These are phyloP conservation scores for Cenococcum geophilum DNA, from an alignment of 495 filamentous ascomycete species.

Conservation along the genomic window DNA sequence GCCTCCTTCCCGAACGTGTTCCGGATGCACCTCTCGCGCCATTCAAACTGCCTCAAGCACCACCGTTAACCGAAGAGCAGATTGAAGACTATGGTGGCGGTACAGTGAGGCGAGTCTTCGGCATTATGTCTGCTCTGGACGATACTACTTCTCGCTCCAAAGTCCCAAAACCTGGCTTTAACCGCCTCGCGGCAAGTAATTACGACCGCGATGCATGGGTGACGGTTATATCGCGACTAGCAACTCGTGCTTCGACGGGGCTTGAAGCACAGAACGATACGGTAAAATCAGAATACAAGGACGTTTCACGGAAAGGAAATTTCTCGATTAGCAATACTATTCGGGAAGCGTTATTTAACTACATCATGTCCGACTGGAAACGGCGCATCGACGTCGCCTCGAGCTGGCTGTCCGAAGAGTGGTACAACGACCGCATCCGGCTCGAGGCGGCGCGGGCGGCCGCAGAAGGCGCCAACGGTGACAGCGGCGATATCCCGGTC, in stretches of 20 bases:
- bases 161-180: slow-evolving; percentile 56
- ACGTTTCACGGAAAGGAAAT: slow-evolving; percentile 11
- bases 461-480: slow-evolving; percentile 7
- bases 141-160: slow-evolving; percentile 50
- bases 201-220: slow-evolving; percentile 90
- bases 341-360: slow-evolving; percentile 70
- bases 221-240: slow-evolving; percentile 75
- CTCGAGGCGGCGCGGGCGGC: slow-evolving; percentile 13
- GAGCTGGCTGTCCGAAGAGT: slow-evolving; percentile 92
- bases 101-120: slow-evolving; percentile 69
- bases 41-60: slow-evolving; percentile 75
- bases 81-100: slow-evolving; percentile 59
- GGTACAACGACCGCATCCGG: slow-evolving; percentile 83
- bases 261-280: slow-evolving; percentile 48
- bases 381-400: slow-evolving; percentile 79
- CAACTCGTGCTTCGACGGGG: slow-evolving; percentile 68
- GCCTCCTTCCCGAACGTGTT: slow-evolving; percentile 36
- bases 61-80: slow-evolving; percentile 61
- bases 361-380: slow-evolving; percentile 86
- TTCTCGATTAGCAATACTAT: slow-evolving; percentile 57
- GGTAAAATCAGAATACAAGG: slow-evolving; percentile 46
- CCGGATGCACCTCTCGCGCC: slow-evolving; percentile 56
- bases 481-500: slow-evolving; percentile 40
- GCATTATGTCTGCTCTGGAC: slow-evolving; percentile 63
- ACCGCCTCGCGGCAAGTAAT: slow-evolving; percentile 74